Evolutionary conservation across 371 early-diverging fungal species (phyloP), one percentile per base, ranked within the genome.

Genomic region (Phascolomyces articulosus): DNA sequence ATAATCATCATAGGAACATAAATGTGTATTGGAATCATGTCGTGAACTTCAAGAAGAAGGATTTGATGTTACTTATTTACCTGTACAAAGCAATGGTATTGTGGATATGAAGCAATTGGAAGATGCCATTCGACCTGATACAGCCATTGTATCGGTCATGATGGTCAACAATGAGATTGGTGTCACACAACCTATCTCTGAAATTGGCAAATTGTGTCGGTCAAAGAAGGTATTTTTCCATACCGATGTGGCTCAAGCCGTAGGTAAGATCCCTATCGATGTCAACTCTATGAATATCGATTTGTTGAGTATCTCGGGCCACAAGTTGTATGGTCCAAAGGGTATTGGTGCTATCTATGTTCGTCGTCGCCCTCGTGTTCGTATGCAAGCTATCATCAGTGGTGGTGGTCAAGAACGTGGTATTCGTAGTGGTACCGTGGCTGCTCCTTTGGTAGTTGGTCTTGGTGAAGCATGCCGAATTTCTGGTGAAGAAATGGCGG

Each of bases 391-490:
- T 11, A 78, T 99, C 55, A 85, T 95, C 66, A 91, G 91, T 48
- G 99, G 99, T 59, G 99, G 99, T 72, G 99, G 99, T 4, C 99
- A 99, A 79, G 99, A 99, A 84, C 92, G 99, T 71, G 99, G 99
- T 58, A 75, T 99, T 58, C 87, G 99, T 66, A 94, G 95, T 67
- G 99, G 99, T 51, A 99, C 99, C 13, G 94, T 98, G 4, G 95
- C 99, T 40, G 92, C 98, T 31, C 96, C 98, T 54, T 84, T 99
- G 13, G 93, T 89, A 18, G 99, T 97, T 34, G 99, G 99, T 23
- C 73, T 99, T 18, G 99, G 99, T 28, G 95, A 94, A 63, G 99
- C 99, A 1, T 96, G 96, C 64, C 86, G 88, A 56, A 82, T 99
- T 38, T 93, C 96, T 15, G 63, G 67, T 10, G 88, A 90, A 59